These are phyloP conservation scores for Dalechampia spathulata DNA, from an alignment of 441 rosid genomes.

Conservation along the genomic window DNA sequence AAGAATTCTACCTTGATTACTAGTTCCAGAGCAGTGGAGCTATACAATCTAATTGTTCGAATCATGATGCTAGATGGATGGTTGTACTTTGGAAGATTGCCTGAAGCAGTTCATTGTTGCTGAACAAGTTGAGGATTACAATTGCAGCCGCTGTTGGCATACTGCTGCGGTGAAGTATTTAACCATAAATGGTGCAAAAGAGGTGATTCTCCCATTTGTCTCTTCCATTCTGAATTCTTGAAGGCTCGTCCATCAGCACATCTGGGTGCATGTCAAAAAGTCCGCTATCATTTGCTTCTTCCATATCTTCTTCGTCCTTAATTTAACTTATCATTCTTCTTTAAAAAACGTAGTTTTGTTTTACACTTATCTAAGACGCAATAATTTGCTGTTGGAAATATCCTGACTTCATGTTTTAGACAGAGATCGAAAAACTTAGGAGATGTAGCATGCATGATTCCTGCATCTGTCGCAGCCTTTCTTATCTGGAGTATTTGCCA, in stretches of 20 bases:
- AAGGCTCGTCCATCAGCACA: neutral
- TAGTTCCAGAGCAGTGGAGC: neutral
- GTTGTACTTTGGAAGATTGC: constrained; percentile 64
- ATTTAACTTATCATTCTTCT: neutral
- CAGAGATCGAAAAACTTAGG: constrained; percentile 46
- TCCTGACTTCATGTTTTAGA: constrained; percentile 23
- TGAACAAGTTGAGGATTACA: constrained; percentile 61
- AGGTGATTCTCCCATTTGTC: constrained; percentile 32
- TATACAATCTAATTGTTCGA: constrained; percentile 4
- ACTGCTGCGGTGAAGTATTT: constrained; percentile 56
- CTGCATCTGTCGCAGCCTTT: constrained; percentile 46
- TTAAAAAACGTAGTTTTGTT: too few species aligned
- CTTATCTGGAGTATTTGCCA: constrained; percentile 45
- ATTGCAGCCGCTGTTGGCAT: constrained; percentile 82
- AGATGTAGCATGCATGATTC: constrained; percentile 44
- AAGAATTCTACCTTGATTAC: neutral
- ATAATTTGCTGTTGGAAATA: constrained; percentile 8
- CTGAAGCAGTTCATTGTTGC: constrained; percentile 52
- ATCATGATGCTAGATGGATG: constrained; percentile 37
- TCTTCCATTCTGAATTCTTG: neutral
- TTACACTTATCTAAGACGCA: too few species aligned
- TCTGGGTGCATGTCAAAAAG: neutral
- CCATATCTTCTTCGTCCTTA: neutral
- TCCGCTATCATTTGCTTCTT: neutral
- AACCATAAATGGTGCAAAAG: constrained; percentile 29